Evolutionary conservation across 257 asterid species (phyloP).

Genomic region (Solanum sparsipilum): DNA sequence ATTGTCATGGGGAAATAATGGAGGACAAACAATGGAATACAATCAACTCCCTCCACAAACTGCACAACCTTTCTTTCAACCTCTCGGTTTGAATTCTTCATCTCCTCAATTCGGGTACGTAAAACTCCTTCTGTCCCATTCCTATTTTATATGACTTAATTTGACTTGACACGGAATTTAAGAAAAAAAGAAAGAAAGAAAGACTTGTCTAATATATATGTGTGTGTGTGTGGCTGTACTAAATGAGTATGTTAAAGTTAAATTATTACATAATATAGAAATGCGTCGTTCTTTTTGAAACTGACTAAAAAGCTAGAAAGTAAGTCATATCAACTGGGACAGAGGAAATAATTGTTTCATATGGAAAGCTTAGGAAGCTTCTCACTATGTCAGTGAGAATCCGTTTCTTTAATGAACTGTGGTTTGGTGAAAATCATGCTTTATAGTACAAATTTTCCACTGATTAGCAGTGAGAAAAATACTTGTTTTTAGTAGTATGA

Average conservation of each 20-base stretch:
- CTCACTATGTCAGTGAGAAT: neutral
- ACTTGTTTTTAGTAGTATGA: neutral
- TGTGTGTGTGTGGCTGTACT: too few relatives aligned
- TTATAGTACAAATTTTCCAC: neutral
- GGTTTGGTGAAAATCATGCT: neutral
- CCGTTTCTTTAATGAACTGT: neutral
- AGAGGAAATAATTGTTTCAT: too few relatives aligned
- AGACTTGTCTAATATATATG: neutral
- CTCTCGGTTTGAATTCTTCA: slow-evolving; percentile 7
- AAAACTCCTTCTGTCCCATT: neutral
- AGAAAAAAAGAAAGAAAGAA: too few relatives aligned
- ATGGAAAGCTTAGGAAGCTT: neutral
- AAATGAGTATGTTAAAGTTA: neutral
- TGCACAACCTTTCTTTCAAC: slow-evolving; percentile 5
- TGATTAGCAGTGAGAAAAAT: neutral
- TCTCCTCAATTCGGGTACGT: neutral
- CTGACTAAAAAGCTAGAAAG: too few relatives aligned
- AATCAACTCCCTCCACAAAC: neutral
- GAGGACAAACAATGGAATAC: neutral
- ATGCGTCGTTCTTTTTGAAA: too few relatives aligned
- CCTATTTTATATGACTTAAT: neutral
- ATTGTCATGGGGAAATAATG: slow-evolving; percentile 4
- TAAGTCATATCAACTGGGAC: neutral
- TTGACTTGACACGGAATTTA: too few relatives aligned
- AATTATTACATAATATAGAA: too few relatives aligned